These are phyloP conservation scores for Immersiporthe knoxdaviesiana DNA, from an alignment of 2,329 filamentous ascomycete genomes.

Conservation along the genomic window DNA sequence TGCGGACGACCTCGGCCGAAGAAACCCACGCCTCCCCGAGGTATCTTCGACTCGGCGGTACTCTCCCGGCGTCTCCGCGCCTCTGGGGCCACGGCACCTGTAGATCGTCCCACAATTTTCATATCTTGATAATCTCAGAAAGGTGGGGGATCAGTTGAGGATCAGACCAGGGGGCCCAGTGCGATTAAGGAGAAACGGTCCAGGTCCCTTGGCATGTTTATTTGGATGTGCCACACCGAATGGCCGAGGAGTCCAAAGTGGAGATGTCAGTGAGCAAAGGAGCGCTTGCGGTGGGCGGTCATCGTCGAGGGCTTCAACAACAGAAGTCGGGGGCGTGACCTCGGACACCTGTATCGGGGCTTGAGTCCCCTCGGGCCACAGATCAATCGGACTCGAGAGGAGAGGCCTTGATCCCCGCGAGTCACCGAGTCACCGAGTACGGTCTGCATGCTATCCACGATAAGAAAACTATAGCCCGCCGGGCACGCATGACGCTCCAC, in stretches of 20 bases:
- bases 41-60: neutral
- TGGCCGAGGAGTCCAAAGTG: neutral
- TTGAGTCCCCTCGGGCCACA: neutral
- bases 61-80: slow-evolving; percentile 5
- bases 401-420: neutral
- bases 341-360: neutral
- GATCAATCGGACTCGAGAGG: neutral
- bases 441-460: neutral
- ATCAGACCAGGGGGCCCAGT: slow-evolving; percentile 21
- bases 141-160: slow-evolving; percentile 24
- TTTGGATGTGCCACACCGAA: neutral
- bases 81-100: neutral
- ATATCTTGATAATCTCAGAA: slow-evolving; percentile 27
- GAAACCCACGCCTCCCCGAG: neutral
- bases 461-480: neutral
- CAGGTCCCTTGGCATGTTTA: neutral
- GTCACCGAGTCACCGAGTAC: neutral
- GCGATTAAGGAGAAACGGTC: slow-evolving; percentile 3
- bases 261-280: neutral
- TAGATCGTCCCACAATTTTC: slow-evolving; percentile 14
- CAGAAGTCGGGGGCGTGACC: neutral
- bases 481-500: neutral
- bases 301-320: neutral
- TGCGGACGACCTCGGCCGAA: slow-evolving; percentile 1
- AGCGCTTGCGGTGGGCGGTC: neutral